Conservation (phyloP, 2,329 filamentous ascomycete species). For the Pleoardoris graminearum region DNA sequence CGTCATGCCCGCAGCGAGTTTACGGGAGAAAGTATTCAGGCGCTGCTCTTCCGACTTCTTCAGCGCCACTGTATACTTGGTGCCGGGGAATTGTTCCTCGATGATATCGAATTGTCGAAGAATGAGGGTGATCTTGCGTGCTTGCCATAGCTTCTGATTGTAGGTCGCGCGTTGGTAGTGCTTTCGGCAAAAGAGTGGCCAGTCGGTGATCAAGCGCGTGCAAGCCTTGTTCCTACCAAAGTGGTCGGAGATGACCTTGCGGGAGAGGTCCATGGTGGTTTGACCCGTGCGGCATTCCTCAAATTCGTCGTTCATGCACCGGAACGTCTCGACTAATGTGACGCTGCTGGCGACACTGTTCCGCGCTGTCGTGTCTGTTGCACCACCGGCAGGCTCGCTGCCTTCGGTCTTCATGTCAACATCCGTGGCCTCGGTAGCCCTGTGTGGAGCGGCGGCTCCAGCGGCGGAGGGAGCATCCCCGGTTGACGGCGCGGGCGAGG, state of each 20-base stretch:
- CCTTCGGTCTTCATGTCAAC: neutral
- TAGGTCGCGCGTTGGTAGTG: conserved; percentile 48
- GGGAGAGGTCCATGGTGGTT: conserved; percentile 36
- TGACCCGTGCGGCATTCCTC: conserved; percentile 39
- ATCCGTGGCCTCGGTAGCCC: neutral
- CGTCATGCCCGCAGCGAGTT: conserved; percentile 20
- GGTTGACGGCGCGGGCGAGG: neutral
- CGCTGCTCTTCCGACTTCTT: conserved; percentile 44
- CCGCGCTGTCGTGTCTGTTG: neutral
- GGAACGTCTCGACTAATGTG: conserved; percentile 28
- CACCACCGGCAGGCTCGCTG: neutral
- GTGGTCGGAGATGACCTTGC: conserved; percentile 47
- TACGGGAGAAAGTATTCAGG: conserved; percentile 33
- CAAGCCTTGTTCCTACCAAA: conserved; percentile 47
- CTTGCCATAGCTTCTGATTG: conserved; percentile 40
- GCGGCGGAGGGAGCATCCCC: neutral
- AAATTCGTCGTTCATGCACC: conserved; percentile 38
- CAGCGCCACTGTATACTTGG: conserved; percentile 35
- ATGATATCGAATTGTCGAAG: conserved; percentile 39
- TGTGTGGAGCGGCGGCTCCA: neutral
- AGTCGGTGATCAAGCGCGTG: conserved; percentile 33
- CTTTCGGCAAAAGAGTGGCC: conserved; percentile 46
- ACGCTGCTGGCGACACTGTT: neutral
- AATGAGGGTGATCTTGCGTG: conserved; percentile 40
- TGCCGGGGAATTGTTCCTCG: conserved; percentile 33